Base-by-base conservation (phyloP, 257 asterid genomes). In the Petrea volubilis region DNA sequence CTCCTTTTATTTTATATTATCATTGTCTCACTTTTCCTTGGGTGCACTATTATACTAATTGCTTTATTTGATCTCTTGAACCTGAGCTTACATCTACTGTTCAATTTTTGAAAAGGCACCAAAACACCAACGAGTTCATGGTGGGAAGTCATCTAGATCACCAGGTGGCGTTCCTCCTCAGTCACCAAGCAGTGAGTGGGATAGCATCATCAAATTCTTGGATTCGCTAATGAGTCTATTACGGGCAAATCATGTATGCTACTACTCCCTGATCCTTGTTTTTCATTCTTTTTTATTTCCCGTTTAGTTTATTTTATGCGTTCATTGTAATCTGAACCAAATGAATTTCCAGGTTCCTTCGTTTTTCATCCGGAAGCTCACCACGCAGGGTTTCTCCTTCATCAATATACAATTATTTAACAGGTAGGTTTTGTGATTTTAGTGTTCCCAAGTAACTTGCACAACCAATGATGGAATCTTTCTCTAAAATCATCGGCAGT, bases 341-440 rank as follows among this genome's bases (percentile, higher is more conserved):
- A 65, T 77, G 64, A 56, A 38, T 80, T 53, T 78, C 47, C 82
- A 95, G 98, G 99, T 95, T 63, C 98, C 98, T 60, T 87, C 98
- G 10, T 95, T 92, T 86, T 95, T 95, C 87, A 95, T 95, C 83
- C 88, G 97, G 76, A 95, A 95, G 87, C 99, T 95, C 74, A 92
- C 86, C 58, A 92, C 98, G 43, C 98, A 92, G 75, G 95, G 92
- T 55, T 95, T 95, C 83, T 92, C 98, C 52, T 95, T 90, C 96
- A 90, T 95, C 88, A 95, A 95, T 58, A 92, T 95, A 73, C 88
- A 89, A 44, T 89, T 95, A 55, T 95, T 95, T 74, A 95, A 95
- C 90, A 92, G 99, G 99, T 87, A 81, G 3, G 5, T 44, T 20
- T 46, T 71, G 58, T 51, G 52, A 68, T 47, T 13, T 60, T 53